Evolutionary conservation across 179 eudicot species (phyloP).

Genomic region (Heliamphora pulchella): DNA sequence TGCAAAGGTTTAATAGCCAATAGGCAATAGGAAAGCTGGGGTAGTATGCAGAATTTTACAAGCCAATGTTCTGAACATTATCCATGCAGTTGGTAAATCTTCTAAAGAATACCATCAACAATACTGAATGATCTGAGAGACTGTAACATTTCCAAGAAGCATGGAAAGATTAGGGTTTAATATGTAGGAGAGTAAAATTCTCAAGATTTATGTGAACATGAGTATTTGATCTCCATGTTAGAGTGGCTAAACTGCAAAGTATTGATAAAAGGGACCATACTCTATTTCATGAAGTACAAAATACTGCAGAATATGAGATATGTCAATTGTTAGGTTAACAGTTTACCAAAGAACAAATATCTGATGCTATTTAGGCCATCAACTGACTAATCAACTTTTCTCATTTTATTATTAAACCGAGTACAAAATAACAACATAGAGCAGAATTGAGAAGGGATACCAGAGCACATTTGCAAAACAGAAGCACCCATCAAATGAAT

Average conservation of each 20-base stretch:
- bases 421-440: neutral
- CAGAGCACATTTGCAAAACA: conserved; percentile 52
- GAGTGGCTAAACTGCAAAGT: conserved; percentile 6
- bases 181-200: neutral
- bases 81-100: neutral
- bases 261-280: neutral
- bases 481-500: conserved; percentile 80
- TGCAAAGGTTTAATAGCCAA: neutral
- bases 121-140: neutral
- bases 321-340: neutral
- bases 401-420: neutral
- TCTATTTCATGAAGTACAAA: neutral
- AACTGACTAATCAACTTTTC: neutral
- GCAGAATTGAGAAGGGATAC: conserved; percentile 28
- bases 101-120: neutral
- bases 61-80: neutral
- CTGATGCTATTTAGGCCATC: neutral
- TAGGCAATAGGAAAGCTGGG: too few relatives aligned
- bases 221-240: neutral
- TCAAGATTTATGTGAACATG: neutral
- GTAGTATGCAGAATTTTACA: neutral
- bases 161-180: neutral
- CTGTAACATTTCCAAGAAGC: neutral
- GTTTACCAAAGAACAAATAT: neutral
- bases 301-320: neutral